Percentiles rank a stretch among this genome's conserved stretches.
Evolutionary conservation across 73 alveolate species (phyloP).

Genomic region (Blepharisma stoltei): DNA sequence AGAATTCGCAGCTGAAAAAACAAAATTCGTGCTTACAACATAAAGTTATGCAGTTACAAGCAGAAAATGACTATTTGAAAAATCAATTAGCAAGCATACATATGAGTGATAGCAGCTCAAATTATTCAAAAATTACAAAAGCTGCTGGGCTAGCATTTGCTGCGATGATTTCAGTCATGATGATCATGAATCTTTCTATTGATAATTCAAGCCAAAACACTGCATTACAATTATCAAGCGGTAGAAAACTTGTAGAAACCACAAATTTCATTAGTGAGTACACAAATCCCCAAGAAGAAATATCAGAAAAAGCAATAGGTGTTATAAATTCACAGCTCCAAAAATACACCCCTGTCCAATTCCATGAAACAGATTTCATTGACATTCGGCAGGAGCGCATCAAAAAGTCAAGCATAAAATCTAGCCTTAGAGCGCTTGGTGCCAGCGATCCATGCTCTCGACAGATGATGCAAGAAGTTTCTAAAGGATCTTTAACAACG

Average conservation of each 20-base stretch:
- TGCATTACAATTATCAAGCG: neutral
- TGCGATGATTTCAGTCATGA: neutral
- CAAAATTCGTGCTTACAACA: neutral
- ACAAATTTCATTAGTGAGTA: neutral
- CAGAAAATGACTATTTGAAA: slow-evolving; percentile 16
- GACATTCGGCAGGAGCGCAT: no score
- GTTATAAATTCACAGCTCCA: no score
- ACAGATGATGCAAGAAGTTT: neutral
- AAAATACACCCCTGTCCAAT: no score
- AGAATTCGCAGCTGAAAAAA: neutral
- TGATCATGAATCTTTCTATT: neutral
- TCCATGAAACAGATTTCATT: no score
- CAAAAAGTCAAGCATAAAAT: no score
- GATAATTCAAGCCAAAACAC: neutral
- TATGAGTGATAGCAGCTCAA: neutral
- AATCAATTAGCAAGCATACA: slow-evolving; percentile 10
- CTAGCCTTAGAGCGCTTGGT: no score
- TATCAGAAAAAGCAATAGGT: no score
- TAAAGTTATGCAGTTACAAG: neutral
- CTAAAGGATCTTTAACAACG: neutral
- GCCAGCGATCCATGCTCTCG: no score
- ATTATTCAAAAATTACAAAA: neutral
- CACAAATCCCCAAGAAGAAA: neutral
- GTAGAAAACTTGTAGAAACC: neutral
- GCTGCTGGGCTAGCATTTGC: slow-evolving; percentile 12